Base-by-base conservation (phyloP, 179 eudicot genomes). In the Amaranthus tricolor region DNA sequence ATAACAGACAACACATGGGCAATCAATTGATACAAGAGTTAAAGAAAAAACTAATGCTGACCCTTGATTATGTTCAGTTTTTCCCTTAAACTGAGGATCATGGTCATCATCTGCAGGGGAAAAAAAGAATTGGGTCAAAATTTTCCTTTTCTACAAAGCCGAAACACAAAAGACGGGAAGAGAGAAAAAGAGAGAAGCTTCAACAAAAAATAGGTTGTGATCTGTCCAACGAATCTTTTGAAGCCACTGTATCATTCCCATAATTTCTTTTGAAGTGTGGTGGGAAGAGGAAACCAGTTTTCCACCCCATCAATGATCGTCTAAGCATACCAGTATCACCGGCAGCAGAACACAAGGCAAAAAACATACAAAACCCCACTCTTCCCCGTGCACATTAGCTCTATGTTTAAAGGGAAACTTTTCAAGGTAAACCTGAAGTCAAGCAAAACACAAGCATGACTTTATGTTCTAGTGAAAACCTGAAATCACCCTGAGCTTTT, bases 21-120 rank as follows among this genome's bases (percentile, higher is more conserved):
- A 5, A 5, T 0, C 11, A 62, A 62, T 48, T 10, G 44, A 52
- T 43, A 60, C 63, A 77, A 9, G 57, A 47, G 75, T 45, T 45
- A 11, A 45, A 15, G 71, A 62, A 10, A 44, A 54, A 55, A 43
- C 53, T 48, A 59, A 50, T 21, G 70, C 7, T 11, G 52, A 31
- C 64, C n/a, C 8, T 60, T 74, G 66, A 56, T 65, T 21, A 24
- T 75, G 68, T 49, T 80, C 71, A 59, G 65, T 20, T 64, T 52
- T 80, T 57, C n/a, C 31, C 55, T 20, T 65, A 66, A 52, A 44
- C 51, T 61, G 52, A 66, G 49, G 72, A 76, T 65, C 17, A 47
- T 63, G 19, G 12, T 65, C 17, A 47, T 63, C 40, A 12, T 43
- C 68, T 75, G 62, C 68, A 58, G 62, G 49, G 62, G 49, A 64